Evolutionary conservation across 2,329 filamentous ascomycete species (phyloP), one percentile per base, ranked within the genome.

Genomic region (Penicillium sp.): DNA sequence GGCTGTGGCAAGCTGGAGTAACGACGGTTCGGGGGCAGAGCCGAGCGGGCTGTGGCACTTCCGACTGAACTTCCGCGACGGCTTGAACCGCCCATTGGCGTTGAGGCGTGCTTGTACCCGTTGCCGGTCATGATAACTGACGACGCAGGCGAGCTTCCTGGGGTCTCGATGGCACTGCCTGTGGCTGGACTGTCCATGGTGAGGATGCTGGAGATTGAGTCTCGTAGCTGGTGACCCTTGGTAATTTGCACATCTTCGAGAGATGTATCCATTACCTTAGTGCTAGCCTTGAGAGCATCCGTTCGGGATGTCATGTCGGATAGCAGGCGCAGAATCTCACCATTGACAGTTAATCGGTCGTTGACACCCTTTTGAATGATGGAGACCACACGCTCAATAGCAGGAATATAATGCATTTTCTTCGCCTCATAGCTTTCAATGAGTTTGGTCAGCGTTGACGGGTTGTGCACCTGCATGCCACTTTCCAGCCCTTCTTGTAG

Each of bases 291-390:
- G 49, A 97, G 77, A 4, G 84, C 82, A 60, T 87, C 83, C 84
- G 92, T 95, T 65, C 88, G 87, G n/a, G 85, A 80, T 66, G 91
- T 87, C 77, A 97, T 88, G 65, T 97, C 92, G 7, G 86, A 84
- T 66, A 96, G 88, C 32, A 97, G 79, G 42, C 91, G 85, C 29
- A 97, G 75, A 59, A 97, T 94, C 74, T 97, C 94, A 42, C 94
- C 94, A 68, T 99, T 97, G 52, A 97, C 91, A 0, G 94, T 97
- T 47, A 97, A 79, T n/a, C 94, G 86, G 68, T 97, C 91, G 69
- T 90, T 89, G 66, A 97, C 88, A n/a, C 94, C 94, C 69, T 91
- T 93, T 64, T 97, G 91, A 48, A 97, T 97, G 68, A 97, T 95
- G 38, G 88, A 86, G 18, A 97, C 77, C 8, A 99, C 91, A 40